phyloP scores from a whole-genome alignment of 495 filamentous ascomycete species.

The Annulohypoxylon stygium region DNA sequence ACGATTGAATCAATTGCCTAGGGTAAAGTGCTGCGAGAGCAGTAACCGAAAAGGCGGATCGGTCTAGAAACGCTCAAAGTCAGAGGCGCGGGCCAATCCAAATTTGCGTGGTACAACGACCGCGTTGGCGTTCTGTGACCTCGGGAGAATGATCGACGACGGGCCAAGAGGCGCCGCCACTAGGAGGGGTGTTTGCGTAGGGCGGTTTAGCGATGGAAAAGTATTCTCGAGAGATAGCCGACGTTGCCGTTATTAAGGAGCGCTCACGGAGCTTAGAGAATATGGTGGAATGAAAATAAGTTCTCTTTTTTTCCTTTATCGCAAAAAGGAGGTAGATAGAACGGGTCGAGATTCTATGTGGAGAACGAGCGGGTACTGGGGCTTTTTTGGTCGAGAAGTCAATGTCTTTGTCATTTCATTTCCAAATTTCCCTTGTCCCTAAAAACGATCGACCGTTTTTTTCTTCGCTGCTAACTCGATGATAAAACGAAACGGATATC shows the following conservation, averaged over 20 bases:
- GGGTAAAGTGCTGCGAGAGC: neutral
- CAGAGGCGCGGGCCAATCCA: conserved; percentile 7
- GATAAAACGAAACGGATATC: conserved; percentile 11
- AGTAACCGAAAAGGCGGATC: conserved; percentile 10
- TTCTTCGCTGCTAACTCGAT: neutral
- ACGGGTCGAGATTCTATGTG: conserved; percentile 38
- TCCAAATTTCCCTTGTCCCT: conserved; percentile 28
- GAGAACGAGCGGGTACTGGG: conserved; percentile 40
- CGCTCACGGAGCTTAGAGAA: conserved; percentile 18
- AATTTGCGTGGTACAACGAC: conserved; percentile 31
- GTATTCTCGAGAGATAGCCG: conserved; percentile 23
- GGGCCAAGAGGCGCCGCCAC: conserved; percentile 26
- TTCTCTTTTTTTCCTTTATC: conserved; percentile 36
- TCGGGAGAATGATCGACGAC: conserved; percentile 37
- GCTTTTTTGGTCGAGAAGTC: conserved; percentile 42
- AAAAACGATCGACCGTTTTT: conserved; percentile 8
- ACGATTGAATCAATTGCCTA: neutral
- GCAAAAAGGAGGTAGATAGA: conserved; percentile 37
- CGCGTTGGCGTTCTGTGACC: conserved; percentile 14
- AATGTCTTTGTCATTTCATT: conserved; percentile 49
- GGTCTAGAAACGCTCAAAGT: conserved; percentile 7
- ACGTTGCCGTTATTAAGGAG: conserved; percentile 26
- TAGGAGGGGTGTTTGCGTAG: conserved; percentile 27
- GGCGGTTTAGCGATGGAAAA: conserved; percentile 21
- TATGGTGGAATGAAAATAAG: conserved; percentile 20